phyloP scores from a whole-genome alignment of 305 asterid genomes.

The Petunia hybrid region DNA sequence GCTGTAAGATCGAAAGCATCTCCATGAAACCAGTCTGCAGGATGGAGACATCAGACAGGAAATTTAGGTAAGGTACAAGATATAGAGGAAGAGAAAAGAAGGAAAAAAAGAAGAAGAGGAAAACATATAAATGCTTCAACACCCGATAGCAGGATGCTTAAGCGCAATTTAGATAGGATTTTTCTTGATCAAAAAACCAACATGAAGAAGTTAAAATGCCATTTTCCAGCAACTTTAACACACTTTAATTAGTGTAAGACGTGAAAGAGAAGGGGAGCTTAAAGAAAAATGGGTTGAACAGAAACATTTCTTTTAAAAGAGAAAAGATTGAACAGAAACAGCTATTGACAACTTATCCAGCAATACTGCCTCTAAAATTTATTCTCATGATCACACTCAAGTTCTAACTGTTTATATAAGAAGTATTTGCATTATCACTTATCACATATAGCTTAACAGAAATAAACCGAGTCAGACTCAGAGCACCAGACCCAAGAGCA shows the following conservation, averaged over 20 bases:
- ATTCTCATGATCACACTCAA: background rate
- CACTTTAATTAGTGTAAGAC: constrained; percentile 5
- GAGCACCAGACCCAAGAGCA: constrained; percentile 11
- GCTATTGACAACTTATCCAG: constrained; percentile 18
- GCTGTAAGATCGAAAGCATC: constrained; percentile 75
- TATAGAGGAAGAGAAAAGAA: constrained; percentile 19
- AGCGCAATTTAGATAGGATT: constrained; percentile 20
- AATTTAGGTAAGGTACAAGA: constrained; percentile 15
- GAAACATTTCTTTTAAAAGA: background rate
- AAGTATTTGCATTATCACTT: constrained; percentile 12
- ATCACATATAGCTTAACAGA: background rate
- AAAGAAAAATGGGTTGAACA: constrained; percentile 10
- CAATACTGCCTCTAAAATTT: constrained; percentile 18
- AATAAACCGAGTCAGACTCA: constrained; percentile 18
- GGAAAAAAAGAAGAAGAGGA: constrained; percentile 29
- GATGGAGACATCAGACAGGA: constrained; percentile 39
- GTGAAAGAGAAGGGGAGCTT: constrained; percentile 23
- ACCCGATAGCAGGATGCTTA: background rate
- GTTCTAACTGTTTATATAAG: constrained; percentile 8
- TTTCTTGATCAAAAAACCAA: background rate
- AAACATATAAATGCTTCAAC: background rate
- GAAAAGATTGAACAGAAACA: constrained; percentile 6
- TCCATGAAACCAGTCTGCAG: constrained; percentile 94
- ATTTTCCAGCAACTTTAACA: constrained; percentile 23
- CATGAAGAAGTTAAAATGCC: background rate